Conservation (phyloP, 306 rosid species). For the Dryas octopetala region DNA sequence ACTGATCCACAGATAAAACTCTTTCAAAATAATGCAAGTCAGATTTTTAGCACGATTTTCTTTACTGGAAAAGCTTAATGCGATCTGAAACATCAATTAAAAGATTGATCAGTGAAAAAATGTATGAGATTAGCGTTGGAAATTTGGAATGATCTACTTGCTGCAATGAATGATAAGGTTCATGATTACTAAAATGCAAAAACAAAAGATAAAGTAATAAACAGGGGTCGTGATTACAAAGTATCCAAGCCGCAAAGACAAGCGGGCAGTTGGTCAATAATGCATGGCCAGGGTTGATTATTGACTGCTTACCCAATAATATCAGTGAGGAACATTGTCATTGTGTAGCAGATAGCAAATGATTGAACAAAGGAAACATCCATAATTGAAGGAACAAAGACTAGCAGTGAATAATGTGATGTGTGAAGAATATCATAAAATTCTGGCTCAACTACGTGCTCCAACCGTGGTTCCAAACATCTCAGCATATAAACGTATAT, state of each 20-base stretch:
- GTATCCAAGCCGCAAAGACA: neutral
- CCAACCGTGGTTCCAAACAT: constrained; percentile 46
- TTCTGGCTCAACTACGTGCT: constrained; percentile 53
- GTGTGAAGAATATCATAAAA: constrained; percentile 26
- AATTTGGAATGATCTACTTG: no score
- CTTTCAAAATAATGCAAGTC: no score
- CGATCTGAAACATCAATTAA: no score
- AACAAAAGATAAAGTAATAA: neutral
- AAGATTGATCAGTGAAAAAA: no score
- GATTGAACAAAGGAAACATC: neutral
- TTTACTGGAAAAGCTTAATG: no score
- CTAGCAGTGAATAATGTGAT: neutral
- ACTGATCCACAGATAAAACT: no score
- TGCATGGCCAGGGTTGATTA: neutral
- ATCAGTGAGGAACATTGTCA: constrained; percentile 10
- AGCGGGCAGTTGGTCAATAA: neutral
- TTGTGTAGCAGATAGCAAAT: neutral
- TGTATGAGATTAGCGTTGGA: no score
- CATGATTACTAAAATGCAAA: no score
- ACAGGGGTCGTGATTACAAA: neutral
- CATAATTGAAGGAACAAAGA: constrained; percentile 1
- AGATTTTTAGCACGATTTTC: no score
- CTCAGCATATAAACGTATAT: constrained; percentile 59
- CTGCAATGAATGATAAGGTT: no score
- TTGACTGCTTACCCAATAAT: constrained; percentile 5